These are phyloP conservation scores for Tulasnella calospora DNA, from an alignment of 768 basidiomycete species.

Conservation along the genomic window DNA sequence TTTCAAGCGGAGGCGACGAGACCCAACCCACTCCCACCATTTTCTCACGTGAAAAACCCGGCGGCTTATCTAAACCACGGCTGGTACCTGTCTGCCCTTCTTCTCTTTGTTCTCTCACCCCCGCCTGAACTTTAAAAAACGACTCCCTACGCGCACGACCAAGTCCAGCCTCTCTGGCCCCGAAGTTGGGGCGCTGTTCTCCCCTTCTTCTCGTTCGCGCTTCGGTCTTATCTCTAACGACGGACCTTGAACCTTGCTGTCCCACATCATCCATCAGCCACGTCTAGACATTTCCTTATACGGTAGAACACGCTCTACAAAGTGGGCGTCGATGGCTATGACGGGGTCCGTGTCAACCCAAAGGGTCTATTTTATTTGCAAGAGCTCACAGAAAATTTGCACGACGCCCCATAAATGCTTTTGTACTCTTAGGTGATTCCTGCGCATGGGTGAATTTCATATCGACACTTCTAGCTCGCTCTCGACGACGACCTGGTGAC, in stretches of 20 bases:
- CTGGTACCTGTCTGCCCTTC: background rate
- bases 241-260: background rate
- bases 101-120: background rate
- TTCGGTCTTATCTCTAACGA: conserved; percentile 5
- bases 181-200: background rate
- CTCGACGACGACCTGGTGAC: background rate
- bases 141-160: background rate
- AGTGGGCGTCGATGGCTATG: background rate
- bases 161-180: conserved; percentile 2
- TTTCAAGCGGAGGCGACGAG: background rate
- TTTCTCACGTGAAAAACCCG: conserved; percentile 7
- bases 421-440: background rate
- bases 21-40: background rate
- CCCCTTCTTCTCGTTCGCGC: background rate
- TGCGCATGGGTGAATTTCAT: background rate
- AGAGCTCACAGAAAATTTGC: background rate
- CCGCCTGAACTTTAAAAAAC: background rate
- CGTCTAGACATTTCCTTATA: background rate
- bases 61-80: background rate
- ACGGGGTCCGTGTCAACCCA: background rate
- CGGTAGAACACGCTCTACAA: background rate
- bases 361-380: background rate
- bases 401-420: background rate
- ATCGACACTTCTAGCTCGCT: too few relatives aligned
- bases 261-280: background rate